phyloP scores from a whole-genome alignment of 2,329 filamentous ascomycete species.

The Fusarium bulbicola region DNA sequence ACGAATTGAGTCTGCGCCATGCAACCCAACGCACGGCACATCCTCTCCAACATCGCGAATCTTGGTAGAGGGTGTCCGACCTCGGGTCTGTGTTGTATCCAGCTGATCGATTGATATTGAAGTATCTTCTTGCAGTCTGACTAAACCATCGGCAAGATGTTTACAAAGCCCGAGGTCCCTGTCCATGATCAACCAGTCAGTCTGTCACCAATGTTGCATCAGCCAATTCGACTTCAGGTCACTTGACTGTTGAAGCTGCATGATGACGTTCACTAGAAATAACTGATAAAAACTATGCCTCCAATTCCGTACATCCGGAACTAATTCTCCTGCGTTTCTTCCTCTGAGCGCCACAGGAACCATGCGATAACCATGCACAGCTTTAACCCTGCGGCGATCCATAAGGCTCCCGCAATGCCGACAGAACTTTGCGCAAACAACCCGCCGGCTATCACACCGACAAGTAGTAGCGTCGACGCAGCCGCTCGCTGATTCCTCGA shows the following conservation, averaged over 20 bases:
- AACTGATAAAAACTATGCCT: background rate
- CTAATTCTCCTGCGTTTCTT: constrained; percentile 37
- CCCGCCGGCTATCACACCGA: constrained; percentile 61
- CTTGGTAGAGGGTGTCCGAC: constrained; percentile 21
- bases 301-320: background rate
- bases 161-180: constrained; percentile 15
- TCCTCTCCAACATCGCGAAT: constrained; percentile 8
- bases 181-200: constrained; percentile 18
- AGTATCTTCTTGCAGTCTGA: background rate
- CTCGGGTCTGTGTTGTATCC: constrained; percentile 11
- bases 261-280: constrained; percentile 2
- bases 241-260: constrained; percentile 13
- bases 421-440: constrained; percentile 56
- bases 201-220: constrained; percentile 15
- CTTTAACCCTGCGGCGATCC: constrained; percentile 68
- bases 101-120: constrained; percentile 11
- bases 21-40: constrained; percentile 16
- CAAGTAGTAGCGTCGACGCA: constrained; percentile 59
- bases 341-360: constrained; percentile 67
- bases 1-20: constrained; percentile 11
- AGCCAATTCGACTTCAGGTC: constrained; percentile 17
- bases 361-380: constrained; percentile 64
- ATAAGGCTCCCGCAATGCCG: constrained; percentile 64
- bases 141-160: constrained; percentile 1
- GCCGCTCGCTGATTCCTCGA: constrained; percentile 60